These are phyloP conservation scores for Anthostomella pinea DNA, from an alignment of 2,329 filamentous ascomycete genomes.

Conservation along the genomic window DNA sequence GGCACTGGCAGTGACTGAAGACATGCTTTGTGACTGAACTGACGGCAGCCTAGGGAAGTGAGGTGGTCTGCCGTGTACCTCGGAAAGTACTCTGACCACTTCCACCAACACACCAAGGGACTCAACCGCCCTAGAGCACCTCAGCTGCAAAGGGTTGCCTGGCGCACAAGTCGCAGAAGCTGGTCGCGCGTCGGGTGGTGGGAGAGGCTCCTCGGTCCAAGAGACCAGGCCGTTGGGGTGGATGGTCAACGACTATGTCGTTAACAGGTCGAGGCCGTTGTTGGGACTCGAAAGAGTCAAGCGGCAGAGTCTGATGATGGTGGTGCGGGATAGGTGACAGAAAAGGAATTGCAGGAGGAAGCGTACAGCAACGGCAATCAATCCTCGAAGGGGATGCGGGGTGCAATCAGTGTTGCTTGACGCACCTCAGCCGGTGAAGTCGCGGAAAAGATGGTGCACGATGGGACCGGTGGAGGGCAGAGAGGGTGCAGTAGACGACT, in stretches of 20 bases:
- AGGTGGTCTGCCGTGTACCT: slow-evolving; percentile 24
- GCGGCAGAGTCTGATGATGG: slow-evolving; percentile 5
- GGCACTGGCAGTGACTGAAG: slow-evolving; percentile 11
- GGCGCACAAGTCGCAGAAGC: slow-evolving; percentile 10
- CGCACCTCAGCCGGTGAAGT: slow-evolving; percentile 15
- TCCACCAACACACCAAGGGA: slow-evolving; percentile 26
- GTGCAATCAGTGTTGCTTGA: slow-evolving; percentile 21
- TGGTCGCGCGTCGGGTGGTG: slow-evolving; percentile 8
- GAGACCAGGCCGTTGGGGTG: too few species aligned
- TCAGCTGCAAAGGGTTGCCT: slow-evolving; percentile 21
- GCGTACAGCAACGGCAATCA: slow-evolving; percentile 22
- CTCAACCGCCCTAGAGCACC: slow-evolving; percentile 25
- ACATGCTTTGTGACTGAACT: slow-evolving; percentile 13
- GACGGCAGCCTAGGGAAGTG: slow-evolving; percentile 16
- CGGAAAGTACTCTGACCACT: slow-evolving; percentile 22
- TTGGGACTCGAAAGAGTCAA: slow-evolving; percentile 11
- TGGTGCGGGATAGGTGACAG: slow-evolving; percentile 6
- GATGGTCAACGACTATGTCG: neutral
- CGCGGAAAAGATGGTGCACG: slow-evolving; percentile 6
- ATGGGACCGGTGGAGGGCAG: slow-evolving; percentile 7
- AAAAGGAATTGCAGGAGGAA: slow-evolving; percentile 12
- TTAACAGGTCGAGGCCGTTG: slow-evolving; percentile 5
- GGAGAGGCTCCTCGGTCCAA: too few species aligned
- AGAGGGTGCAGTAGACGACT: slow-evolving; percentile 9
- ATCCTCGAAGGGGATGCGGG: slow-evolving; percentile 27